phyloP scores from a whole-genome alignment of 2,329 filamentous ascomycete genomes.

The Colletotrichum gloeosporioides region DNA sequence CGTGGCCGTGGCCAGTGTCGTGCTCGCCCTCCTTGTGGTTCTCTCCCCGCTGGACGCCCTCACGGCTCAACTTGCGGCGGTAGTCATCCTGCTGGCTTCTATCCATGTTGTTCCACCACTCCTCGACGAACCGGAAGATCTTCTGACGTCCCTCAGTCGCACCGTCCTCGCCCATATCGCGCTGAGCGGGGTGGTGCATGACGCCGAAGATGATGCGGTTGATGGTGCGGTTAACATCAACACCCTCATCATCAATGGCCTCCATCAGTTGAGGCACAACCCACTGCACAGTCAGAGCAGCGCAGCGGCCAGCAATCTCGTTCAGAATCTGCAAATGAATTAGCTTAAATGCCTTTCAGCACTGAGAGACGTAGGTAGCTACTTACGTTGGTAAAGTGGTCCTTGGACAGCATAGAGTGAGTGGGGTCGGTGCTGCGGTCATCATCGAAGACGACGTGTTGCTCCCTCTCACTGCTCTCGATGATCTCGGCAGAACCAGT shows the following conservation, averaged over 20 bases:
- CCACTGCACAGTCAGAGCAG: conserved; percentile 81
- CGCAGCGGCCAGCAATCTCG: conserved; percentile 83
- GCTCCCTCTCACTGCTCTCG: conserved; percentile 80
- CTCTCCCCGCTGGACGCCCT: conserved; percentile 76
- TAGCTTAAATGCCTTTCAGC: background rate
- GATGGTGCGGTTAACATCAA: conserved; percentile 73
- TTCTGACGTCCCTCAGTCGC: conserved; percentile 72
- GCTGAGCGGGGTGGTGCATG: conserved; percentile 86
- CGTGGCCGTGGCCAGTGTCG: conserved; percentile 85
- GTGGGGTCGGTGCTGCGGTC: conserved; percentile 81
- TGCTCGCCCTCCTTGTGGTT: conserved; percentile 89
- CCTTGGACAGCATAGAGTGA: conserved; percentile 95
- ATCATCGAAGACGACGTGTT: conserved; percentile 86
- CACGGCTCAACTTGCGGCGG: conserved; percentile 75
- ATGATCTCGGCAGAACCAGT: conserved; percentile 90
- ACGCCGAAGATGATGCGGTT: conserved; percentile 82
- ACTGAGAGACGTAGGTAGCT: background rate
- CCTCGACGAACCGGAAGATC: conserved; percentile 81
- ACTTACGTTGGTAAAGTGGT: conserved; percentile 85
- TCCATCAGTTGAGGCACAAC: conserved; percentile 88
- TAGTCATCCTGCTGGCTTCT: conserved; percentile 69
- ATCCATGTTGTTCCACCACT: conserved; percentile 80
- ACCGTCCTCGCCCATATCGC: conserved; percentile 72
- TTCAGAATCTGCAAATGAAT: conserved; percentile 68
- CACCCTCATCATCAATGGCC: conserved; percentile 80